These are phyloP conservation scores for Nothophytophthora sp. DNA, from an alignment of 352 stramenopile species.

Conservation along the genomic window DNA sequence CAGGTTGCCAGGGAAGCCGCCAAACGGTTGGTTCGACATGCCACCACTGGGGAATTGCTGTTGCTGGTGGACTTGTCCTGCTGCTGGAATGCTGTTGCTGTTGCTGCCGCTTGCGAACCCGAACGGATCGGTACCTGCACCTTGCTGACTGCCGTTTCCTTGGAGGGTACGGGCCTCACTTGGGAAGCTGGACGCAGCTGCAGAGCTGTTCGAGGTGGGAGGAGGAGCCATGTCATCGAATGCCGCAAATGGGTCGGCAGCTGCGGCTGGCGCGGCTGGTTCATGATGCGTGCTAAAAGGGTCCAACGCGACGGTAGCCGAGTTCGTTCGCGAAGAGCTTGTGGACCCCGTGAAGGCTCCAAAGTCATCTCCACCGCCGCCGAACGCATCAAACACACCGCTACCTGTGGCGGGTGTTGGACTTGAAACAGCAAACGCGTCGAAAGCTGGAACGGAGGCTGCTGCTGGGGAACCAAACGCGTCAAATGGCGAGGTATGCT, in stretches of 20 bases:
- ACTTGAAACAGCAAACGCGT: conserved; percentile 36
- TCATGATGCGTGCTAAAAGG: conserved; percentile 23
- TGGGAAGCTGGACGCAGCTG: conserved; percentile 20
- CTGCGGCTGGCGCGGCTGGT: conserved; percentile 1
- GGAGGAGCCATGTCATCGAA: conserved; percentile 47
- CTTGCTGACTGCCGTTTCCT: conserved; percentile 17
- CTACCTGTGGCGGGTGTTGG: conserved; percentile 16
- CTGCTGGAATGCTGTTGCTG: conserved; percentile 29
- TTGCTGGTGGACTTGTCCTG: conserved; percentile 17
- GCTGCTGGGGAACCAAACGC: conserved; percentile 28
- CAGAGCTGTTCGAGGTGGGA: conserved; percentile 5
- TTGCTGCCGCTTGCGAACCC: conserved; percentile 36
- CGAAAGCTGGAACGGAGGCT: conserved; percentile 21
- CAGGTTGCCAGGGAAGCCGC: conserved; percentile 21
- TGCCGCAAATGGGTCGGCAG: conserved; percentile 63
- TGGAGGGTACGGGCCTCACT: no score
- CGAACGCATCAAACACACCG: conserved; percentile 42
- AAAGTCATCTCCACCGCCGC: conserved; percentile 31
- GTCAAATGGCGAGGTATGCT: conserved; percentile 42
- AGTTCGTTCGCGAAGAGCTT: conserved; percentile 30
- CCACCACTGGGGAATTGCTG: conserved; percentile 2
- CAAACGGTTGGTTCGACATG: conserved; percentile 15
- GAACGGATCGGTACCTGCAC: conserved; percentile 46
- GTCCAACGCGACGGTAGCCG: conserved; percentile 29
- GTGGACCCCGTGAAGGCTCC: conserved; percentile 29